Conservation (phyloP, 306 rosid species). For the Cucurbita pepo region DNA sequence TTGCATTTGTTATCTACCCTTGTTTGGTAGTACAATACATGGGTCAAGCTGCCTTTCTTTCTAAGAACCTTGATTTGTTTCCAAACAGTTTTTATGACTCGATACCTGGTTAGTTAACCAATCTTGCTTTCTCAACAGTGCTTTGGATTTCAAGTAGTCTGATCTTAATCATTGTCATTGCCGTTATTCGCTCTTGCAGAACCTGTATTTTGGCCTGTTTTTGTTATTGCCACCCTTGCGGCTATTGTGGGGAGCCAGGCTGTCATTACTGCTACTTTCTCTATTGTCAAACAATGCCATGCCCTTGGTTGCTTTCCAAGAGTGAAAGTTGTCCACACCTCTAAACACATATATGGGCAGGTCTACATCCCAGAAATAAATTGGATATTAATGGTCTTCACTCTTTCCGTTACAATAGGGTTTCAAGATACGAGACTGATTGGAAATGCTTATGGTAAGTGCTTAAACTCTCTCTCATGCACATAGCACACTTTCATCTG, state of each 20-base stretch:
- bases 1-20: slow-evolving; percentile 58
- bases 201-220: slow-evolving; percentile 71
- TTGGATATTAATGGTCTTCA: slow-evolving; percentile 81
- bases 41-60: slow-evolving; percentile 88
- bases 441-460: slow-evolving; percentile 79
- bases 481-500: background rate
- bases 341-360: slow-evolving; percentile 64
- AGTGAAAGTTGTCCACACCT: slow-evolving; percentile 81
- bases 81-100: slow-evolving; percentile 48
- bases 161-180: slow-evolving; percentile 7
- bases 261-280: slow-evolving; percentile 77
- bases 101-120: slow-evolving; percentile 49
- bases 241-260: slow-evolving; percentile 91
- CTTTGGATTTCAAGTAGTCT: background rate
- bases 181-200: slow-evolving; percentile 23
- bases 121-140: background rate
- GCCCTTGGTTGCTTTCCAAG: slow-evolving; percentile 92
- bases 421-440: slow-evolving; percentile 66
- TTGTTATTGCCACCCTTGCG: slow-evolving; percentile 67
- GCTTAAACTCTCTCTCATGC: background rate
- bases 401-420: slow-evolving; percentile 68
- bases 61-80: slow-evolving; percentile 27
- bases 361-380: slow-evolving; percentile 85
- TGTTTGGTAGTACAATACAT: slow-evolving; percentile 81
- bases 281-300: slow-evolving; percentile 76